Evolutionary conservation across 441 rosid genomes (phyloP), one percentile per base, ranked within the genome.

Genomic region (Viola pubescens): DNA sequence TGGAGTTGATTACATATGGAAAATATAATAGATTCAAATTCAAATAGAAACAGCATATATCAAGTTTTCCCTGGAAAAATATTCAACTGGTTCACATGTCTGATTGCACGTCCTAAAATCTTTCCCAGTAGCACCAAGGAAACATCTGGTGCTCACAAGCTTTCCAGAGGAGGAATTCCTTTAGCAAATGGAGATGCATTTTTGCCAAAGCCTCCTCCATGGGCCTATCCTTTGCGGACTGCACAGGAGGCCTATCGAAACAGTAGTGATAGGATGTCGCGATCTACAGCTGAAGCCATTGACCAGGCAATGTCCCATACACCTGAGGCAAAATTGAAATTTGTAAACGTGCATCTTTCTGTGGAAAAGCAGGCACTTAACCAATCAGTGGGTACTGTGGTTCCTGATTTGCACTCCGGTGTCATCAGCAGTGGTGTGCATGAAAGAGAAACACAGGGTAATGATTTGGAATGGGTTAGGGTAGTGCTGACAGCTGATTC

Each of bases 161-260:
- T 90, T 68, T 94, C 94, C 52, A 86, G 77, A 73, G 97, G 96
- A 64, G 99, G 99, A 37, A 94, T 94, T 74, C 99, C 99, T 65
- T 80, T 94, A 51, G 99, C 99, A 60, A 88, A 90, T 73, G 94
- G 99, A 65, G 97, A 94, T 79, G 99, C 90, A 64, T 79, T 94
- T 75, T 71, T 90, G 81, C 97, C 76, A 42, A 88, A 87, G 83
- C 99, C 99, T 44, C 99, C 99, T 73, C 92, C 97, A 48, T 94
- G 97, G 99, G 99, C 99, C 63, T 94, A 84, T 85, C 99, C 99
- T 66, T 76, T 94, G 75, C 81, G 97, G 97, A 90, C 91, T 77
- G 64, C 91, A 42, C 99, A 94, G 76, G 99, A 94, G 73, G 94
- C 66, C 9, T 94, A 94, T 76, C 91, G 99, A 52, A 88, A 94